Conservation (phyloP, 2,329 filamentous ascomycete species). For the Fusarium sarcochroum region DNA sequence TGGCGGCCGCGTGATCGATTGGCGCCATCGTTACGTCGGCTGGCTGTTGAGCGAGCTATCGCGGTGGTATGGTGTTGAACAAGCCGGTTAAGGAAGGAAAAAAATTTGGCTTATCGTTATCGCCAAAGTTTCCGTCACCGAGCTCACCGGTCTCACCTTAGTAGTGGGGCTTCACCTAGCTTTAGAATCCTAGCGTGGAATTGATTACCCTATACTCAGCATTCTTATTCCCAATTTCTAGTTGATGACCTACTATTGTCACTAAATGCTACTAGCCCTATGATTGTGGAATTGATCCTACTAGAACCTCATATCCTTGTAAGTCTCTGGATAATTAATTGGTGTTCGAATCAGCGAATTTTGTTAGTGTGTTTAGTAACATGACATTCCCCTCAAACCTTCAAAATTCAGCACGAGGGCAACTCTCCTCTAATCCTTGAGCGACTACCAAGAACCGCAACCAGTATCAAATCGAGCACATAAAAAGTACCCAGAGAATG, state of each 20-base stretch:
- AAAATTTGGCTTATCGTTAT: constrained; percentile 41
- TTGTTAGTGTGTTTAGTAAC: too few relatives aligned
- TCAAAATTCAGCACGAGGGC: too few relatives aligned
- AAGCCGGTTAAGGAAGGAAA: constrained; percentile 39
- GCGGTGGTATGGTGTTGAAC: constrained; percentile 23
- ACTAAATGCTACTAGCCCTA: background rate
- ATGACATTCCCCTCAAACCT: too few relatives aligned
- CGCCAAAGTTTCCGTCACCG: constrained; percentile 32
- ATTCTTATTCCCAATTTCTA: background rate
- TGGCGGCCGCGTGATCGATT: constrained; percentile 51
- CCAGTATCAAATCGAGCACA: too few relatives aligned
- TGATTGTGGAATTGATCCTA: background rate
- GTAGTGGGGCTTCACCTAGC: constrained; percentile 15
- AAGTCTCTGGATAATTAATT: too few relatives aligned
- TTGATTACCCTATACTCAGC: background rate
- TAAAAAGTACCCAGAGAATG: too few relatives aligned
- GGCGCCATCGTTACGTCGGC: constrained; percentile 52
- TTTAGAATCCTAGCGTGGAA: background rate
- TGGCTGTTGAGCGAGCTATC: constrained; percentile 32
- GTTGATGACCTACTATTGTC: background rate
- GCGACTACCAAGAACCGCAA: too few relatives aligned
- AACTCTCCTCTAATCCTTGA: too few relatives aligned
- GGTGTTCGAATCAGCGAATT: too few relatives aligned
- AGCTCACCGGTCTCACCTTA: constrained; percentile 33
- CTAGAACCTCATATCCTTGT: too few relatives aligned